A percentile compares a stretch with the other conserved stretches of the same genome.
Evolutionary conservation across 805 yeast species (phyloP).

Genomic region (Cyberlindnera lachancei): DNA sequence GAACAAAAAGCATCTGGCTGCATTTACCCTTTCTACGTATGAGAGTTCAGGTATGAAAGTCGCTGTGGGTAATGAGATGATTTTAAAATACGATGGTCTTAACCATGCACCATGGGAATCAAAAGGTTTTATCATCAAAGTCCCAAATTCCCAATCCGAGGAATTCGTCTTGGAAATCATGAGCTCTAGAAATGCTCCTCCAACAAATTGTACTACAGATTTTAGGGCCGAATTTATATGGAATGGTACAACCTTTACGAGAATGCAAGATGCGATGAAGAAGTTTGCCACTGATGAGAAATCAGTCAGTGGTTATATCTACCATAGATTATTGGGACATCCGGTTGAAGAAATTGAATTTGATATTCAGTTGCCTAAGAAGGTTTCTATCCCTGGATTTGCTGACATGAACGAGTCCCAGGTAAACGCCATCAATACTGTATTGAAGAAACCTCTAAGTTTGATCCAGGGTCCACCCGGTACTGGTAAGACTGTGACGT

Average conservation of each 20-base stretch:
- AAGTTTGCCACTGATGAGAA: slow-evolving; percentile 61
- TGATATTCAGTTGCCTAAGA: slow-evolving; percentile 52
- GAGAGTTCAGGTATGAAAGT: slow-evolving; percentile 62
- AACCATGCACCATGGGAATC: slow-evolving; percentile 63
- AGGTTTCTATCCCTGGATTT: slow-evolving; percentile 57
- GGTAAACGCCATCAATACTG: slow-evolving; percentile 64
- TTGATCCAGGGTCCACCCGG: slow-evolving; percentile 96
- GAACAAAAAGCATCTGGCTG: slow-evolving; percentile 58
- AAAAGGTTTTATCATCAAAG: slow-evolving; percentile 59
- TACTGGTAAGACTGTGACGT: slow-evolving; percentile 92
- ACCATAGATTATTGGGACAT: slow-evolving; percentile 75
- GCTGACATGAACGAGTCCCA: slow-evolving; percentile 74
- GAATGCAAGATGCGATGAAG: slow-evolving; percentile 77
- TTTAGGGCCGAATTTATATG: slow-evolving; percentile 85
- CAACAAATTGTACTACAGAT: slow-evolving; percentile 51
- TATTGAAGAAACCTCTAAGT: slow-evolving; percentile 63
- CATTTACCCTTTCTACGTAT: slow-evolving; percentile 59
- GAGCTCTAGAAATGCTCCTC: slow-evolving; percentile 40
- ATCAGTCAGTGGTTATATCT: slow-evolving; percentile 66
- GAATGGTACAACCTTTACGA: slow-evolving; percentile 75
- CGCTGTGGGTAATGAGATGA: slow-evolving; percentile 80
- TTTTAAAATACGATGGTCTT: slow-evolving; percentile 53
- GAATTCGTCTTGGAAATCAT: slow-evolving; percentile 65
- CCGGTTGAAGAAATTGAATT: slow-evolving; percentile 59
- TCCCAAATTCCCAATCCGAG: slow-evolving; percentile 62